phyloP scores from a whole-genome alignment of 805 yeast genomes.

The Cyberlindnera misumaiensis region DNA sequence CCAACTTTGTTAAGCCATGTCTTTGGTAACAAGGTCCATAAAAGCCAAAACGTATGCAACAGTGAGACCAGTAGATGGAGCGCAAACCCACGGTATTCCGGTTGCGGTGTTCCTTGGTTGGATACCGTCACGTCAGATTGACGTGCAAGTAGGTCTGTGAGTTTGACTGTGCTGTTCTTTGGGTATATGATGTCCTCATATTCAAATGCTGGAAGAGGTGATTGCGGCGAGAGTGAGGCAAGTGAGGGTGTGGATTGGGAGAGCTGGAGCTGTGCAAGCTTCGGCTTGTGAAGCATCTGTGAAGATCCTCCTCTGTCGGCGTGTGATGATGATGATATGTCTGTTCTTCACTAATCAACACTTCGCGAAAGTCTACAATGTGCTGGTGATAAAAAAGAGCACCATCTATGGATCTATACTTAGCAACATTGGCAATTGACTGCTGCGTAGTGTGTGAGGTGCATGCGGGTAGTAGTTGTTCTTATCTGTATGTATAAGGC shows the following conservation, averaged over 20 bases:
- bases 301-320: background rate
- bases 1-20: constrained; percentile 42
- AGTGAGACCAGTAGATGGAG: constrained; percentile 62
- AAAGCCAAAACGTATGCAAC: constrained; percentile 46
- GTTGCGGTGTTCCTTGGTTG: constrained; percentile 45
- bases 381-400: too few relatives aligned
- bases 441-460: too few relatives aligned
- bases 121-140: constrained; percentile 62
- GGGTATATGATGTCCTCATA: constrained; percentile 17
- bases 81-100: constrained; percentile 87
- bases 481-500: constrained; percentile 1
- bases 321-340: background rate
- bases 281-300: too few relatives aligned
- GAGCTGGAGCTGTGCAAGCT: background rate
- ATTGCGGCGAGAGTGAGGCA: background rate
- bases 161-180: constrained; percentile 4
- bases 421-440: too few relatives aligned
- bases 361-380: too few relatives aligned
- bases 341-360: background rate
- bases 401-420: too few relatives aligned
- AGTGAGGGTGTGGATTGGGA: constrained; percentile 3
- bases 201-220: constrained; percentile 7
- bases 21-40: constrained; percentile 76
- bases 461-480: too few relatives aligned
- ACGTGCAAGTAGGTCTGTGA: constrained; percentile 51